Evolutionary conservation across 768 basidiomycete genomes (phyloP).

Genomic region (Panaeolus cyanescens): DNA sequence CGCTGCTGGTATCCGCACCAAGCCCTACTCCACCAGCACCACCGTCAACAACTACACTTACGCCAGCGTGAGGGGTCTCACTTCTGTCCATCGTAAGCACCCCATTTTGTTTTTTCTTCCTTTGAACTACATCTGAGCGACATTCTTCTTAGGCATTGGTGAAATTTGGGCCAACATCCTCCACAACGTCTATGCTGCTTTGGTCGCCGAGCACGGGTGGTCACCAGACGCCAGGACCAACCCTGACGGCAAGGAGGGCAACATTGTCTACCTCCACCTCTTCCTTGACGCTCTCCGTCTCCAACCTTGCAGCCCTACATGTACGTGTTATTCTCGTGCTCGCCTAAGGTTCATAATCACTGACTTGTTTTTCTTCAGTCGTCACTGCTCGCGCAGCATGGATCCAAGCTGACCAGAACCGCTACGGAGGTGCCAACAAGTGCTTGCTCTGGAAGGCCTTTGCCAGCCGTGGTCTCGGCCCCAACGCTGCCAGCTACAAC

Average conservation of each 20-base stretch:
- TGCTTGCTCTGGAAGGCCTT: slow-evolving; percentile 29
- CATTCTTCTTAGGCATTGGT: slow-evolving; percentile 38
- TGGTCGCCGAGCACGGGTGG: slow-evolving; percentile 33
- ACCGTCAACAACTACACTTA: slow-evolving; percentile 46
- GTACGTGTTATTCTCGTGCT: slow-evolving; percentile 12
- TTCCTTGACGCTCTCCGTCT: slow-evolving; percentile 22
- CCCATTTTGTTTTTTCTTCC: not conserved
- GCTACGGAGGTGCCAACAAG: slow-evolving; percentile 25
- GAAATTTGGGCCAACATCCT: slow-evolving; percentile 51
- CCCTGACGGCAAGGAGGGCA: slow-evolving; percentile 20
- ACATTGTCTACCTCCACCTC: slow-evolving; percentile 24
- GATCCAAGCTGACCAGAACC: slow-evolving; percentile 23
- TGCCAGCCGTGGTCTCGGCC: slow-evolving; percentile 28
- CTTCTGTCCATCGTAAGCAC: slow-evolving; percentile 47
- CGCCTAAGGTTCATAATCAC: not conserved
- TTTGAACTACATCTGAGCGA: not conserved
- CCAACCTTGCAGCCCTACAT: slow-evolving; percentile 24
- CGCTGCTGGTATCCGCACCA: slow-evolving; percentile 50
- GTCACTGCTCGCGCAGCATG: slow-evolving; percentile 30
- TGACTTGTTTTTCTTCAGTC: slow-evolving; percentile 26
- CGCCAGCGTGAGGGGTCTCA: slow-evolving; percentile 34
- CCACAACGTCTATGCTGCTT: slow-evolving; percentile 40
- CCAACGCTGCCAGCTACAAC: slow-evolving; percentile 16
- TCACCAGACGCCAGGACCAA: slow-evolving; percentile 32
- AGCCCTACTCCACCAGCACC: slow-evolving; percentile 57